Evolutionary conservation across 305 asterid genomes (phyloP).

Genomic region (Solanum chacoense): DNA sequence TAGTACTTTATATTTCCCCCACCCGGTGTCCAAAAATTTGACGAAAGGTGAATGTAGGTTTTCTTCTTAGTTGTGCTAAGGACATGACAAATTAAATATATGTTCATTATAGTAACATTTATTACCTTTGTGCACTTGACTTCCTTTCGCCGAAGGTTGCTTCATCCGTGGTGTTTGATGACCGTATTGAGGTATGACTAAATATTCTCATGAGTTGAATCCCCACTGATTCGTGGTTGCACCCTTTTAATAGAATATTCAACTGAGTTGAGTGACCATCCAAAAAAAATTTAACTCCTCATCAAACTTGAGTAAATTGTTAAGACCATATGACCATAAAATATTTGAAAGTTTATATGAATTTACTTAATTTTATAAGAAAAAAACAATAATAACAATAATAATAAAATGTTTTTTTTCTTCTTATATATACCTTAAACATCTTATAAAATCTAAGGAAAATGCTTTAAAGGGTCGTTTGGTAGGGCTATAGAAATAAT

Average conservation of each 20-base stretch:
- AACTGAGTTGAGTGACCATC: not conserved
- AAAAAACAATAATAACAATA: no score
- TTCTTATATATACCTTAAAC: not conserved
- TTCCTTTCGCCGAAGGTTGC: not conserved
- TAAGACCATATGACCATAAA: not conserved
- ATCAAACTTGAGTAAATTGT: not conserved
- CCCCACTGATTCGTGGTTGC: not conserved
- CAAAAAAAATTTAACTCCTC: not conserved
- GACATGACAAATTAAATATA: not conserved
- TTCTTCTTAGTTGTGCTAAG: not conserved
- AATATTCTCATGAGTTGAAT: not conserved
- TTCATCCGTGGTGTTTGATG: not conserved
- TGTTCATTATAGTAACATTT: not conserved
- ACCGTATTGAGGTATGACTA: fast-evolving
- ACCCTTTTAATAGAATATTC: no score
- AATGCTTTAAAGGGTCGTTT: no score
- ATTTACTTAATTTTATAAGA: not conserved
- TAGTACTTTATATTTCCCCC: not conserved
- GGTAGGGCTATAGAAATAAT: no score
- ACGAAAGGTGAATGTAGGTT: not conserved
- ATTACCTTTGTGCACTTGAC: not conserved
- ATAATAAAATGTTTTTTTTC: not conserved
- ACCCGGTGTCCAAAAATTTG: not conserved
- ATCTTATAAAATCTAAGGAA: no score
- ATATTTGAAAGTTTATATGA: no score